These are phyloP conservation scores for Nemania sp. DNA, from an alignment of 2,329 filamentous ascomycete species.

Conservation along the genomic window DNA sequence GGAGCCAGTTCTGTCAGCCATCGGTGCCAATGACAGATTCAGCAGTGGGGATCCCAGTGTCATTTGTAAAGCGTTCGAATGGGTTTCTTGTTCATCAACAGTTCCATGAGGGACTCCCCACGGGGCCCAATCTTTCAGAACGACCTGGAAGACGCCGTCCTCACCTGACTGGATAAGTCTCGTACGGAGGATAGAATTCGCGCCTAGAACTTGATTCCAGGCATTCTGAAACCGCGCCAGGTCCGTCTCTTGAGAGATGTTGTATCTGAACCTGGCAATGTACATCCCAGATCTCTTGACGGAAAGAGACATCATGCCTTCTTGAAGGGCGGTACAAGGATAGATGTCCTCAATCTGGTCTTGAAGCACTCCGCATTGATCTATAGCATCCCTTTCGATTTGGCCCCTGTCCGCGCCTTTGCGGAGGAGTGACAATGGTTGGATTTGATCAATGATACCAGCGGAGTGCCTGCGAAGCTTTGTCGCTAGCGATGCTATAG, in stretches of 20 bases:
- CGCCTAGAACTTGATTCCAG: conserved; percentile 10
- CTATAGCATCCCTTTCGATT: conserved; percentile 3
- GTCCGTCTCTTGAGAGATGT: conserved; percentile 4
- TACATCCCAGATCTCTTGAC: conserved; percentile 32
- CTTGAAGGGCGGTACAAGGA: conserved; percentile 39
- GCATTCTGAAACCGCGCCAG: conserved; percentile 2
- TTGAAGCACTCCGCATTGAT: conserved; percentile 5
- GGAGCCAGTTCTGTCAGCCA: neutral
- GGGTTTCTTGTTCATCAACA: conserved; percentile 2
- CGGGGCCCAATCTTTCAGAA: neutral
- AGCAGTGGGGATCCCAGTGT: conserved; percentile 8
- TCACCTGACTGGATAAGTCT: conserved; percentile 6
- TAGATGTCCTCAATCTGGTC: conserved; percentile 34
- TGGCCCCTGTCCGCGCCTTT: neutral
- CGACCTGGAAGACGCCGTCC: conserved; percentile 13
- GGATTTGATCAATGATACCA: neutral
- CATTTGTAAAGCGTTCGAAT: neutral
- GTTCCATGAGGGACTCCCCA: neutral
- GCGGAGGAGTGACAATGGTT: neutral
- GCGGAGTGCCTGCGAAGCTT: neutral
- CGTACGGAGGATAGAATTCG: conserved; percentile 19
- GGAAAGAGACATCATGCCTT: conserved; percentile 36
- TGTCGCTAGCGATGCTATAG: conserved; percentile 13
- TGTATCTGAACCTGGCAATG: conserved; percentile 32
- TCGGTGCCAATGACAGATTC: conserved; percentile 5